Percentiles rank a stretch among this genome's conserved stretches.
Conservation (phyloP, 306 rosid genomes). For the Lathyrus oleraceus region DNA sequence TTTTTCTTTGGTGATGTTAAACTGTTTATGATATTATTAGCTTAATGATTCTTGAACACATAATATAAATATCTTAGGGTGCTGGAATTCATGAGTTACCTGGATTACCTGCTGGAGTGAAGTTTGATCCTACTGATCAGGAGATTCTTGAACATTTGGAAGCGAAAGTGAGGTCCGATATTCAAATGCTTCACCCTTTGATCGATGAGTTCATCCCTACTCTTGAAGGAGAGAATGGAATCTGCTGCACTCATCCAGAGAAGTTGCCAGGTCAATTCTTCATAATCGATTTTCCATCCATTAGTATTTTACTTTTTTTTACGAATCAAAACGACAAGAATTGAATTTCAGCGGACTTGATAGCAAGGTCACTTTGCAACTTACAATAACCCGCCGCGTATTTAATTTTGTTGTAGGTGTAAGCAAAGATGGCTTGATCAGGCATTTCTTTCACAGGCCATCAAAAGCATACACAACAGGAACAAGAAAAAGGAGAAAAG, state of each 20-base stretch:
- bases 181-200: constrained; percentile 65
- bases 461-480: constrained; percentile 72
- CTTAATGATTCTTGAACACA: constrained; percentile 1
- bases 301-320: too few relatives aligned
- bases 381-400: background rate
- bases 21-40: background rate
- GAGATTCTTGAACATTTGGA: constrained; percentile 79
- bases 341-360: background rate
- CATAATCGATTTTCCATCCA: too few relatives aligned
- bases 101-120: constrained; percentile 79
- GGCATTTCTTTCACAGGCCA: constrained; percentile 70
- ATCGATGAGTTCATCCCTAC: constrained; percentile 79
- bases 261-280: constrained; percentile 61
- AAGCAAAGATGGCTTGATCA: constrained; percentile 57
- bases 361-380: background rate
- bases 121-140: constrained; percentile 87
- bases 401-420: constrained; percentile 43
- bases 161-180: constrained; percentile 62
- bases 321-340: background rate
- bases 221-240: constrained; percentile 77
- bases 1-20: constrained; percentile 9
- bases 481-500: constrained; percentile 66
- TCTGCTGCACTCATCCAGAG: constrained; percentile 81
- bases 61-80: constrained; percentile 29
- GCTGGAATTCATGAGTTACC: constrained; percentile 69